phyloP scores from a whole-genome alignment of 495 filamentous ascomycete genomes.

The Astrocystis sublimbata region DNA sequence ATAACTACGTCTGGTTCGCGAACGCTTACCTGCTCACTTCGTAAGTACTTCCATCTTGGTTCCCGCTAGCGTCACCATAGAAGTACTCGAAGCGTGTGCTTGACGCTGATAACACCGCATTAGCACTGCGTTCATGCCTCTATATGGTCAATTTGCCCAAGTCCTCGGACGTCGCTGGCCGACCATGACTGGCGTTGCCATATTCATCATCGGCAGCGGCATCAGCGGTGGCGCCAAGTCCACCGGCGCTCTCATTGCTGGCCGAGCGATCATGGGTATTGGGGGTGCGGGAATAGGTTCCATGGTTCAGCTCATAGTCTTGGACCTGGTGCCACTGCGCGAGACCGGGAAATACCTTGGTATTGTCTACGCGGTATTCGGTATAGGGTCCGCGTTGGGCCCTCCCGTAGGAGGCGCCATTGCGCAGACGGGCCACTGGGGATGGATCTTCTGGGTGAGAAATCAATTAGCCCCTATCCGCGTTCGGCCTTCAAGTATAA shows the following conservation, averaged over 20 bases:
- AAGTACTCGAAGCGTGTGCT: too few species aligned
- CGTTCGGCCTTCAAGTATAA: too few species aligned
- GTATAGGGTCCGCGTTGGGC: conserved; percentile 63
- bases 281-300: conserved; percentile 74
- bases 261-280: conserved; percentile 71
- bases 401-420: conserved; percentile 72
- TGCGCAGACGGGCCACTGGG: conserved; percentile 43
- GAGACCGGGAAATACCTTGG: conserved; percentile 56
- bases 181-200: conserved; percentile 31
- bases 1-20: conserved; percentile 38
- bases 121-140: conserved; percentile 17
- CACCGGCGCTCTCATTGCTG: conserved; percentile 64
- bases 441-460: conserved; percentile 43
- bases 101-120: too few species aligned
- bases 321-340: conserved; percentile 68
- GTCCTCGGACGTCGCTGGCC: conserved; percentile 43
- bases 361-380: conserved; percentile 61
- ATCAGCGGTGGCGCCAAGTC: conserved; percentile 38
- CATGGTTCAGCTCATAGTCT: conserved; percentile 72
- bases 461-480: too few species aligned
- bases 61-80: too few species aligned
- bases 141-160: conserved; percentile 37
- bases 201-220: conserved; percentile 47
- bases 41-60: too few species aligned
- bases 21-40: conserved; percentile 39